Evolutionary conservation across 192 early-diverging fungal species (phyloP), one percentile per base, ranked within the genome.

Genomic region (Rhizoclosmatium globosum): DNA sequence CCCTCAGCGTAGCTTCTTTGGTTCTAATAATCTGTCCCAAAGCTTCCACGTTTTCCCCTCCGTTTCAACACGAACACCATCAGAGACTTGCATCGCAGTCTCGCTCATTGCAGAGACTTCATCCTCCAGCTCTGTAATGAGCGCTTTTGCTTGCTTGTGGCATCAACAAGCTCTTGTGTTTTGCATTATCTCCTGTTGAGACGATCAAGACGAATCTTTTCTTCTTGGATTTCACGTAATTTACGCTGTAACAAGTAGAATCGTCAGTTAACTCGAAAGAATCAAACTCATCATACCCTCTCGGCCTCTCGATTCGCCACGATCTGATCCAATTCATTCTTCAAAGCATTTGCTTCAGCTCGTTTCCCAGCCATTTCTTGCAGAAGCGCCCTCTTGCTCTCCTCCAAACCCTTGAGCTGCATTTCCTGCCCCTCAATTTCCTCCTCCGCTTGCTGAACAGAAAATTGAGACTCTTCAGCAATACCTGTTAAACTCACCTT

Each of bases 251-350:
- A n/a, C n/a, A n/a, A n/a, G n/a, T n/a, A n/a, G n/a, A n/a, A n/a
- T n/a, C 31, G 50, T 7, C 50, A 53, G 50, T 7, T 53, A 13
- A 17, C 17, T 0, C 1, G 6, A 53, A 0, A 53, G 50, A 7
- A 53, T 31, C 0, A 31, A 13, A 53, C 17, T 53, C 1, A 3
- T 62, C 72, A 39, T 41, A 74, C 72, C 57, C 17, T 45, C 19
- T 77, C 47, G 2, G 21, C 64, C 1, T 68, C 64, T 56, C 65
- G 46, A 44, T 83, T 39, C 38, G 38, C 21, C 21, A 81, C 56
- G 2, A 83, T 46, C 17, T 46, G 59, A 38, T 80, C 78, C 21
- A 83, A 58, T 19, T 81, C 56, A 53, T 66, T 47, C 72, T 76
- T 67, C 62, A 64, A 81, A 23, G 60, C n/a, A 39, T 53, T 76